These are phyloP conservation scores for Suhomyces sp. DNA, from an alignment of 805 yeast species.

Conservation along the genomic window DNA sequence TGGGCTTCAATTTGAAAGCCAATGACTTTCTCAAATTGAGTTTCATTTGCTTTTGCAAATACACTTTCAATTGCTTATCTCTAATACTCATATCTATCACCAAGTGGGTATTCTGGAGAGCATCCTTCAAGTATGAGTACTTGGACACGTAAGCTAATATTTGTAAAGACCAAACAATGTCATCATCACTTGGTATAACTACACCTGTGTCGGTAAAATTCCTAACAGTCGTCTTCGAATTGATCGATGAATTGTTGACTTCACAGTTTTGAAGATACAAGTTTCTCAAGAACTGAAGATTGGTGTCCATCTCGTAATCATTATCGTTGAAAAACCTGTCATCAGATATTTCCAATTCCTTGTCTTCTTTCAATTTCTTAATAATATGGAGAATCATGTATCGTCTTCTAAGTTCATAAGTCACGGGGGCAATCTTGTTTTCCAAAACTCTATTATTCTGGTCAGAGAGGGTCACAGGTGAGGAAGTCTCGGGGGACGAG, in stretches of 20 bases:
- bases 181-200: constrained; percentile 89
- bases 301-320: constrained; percentile 44
- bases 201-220: constrained; percentile 58
- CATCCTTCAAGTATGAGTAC: constrained; percentile 75
- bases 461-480: not conserved
- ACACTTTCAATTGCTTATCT: constrained; percentile 39
- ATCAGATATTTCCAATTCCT: constrained; percentile 35
- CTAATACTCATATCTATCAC: constrained; percentile 61
- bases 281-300: constrained; percentile 40
- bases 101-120: constrained; percentile 71
- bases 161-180: constrained; percentile 90
- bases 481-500: not conserved
- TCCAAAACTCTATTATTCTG: constrained; percentile 3
- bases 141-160: constrained; percentile 90
- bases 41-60: constrained; percentile 36
- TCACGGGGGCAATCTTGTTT: constrained; percentile 16
- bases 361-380: constrained; percentile 37
- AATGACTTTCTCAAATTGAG: constrained; percentile 29
- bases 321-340: constrained; percentile 27
- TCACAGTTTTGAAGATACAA: constrained; percentile 38
- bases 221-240: constrained; percentile 34
- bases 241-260: constrained; percentile 23
- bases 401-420: constrained; percentile 35
- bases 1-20: constrained; percentile 29
- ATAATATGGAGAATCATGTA: constrained; percentile 36